Percentiles rank a stretch among this genome's conserved stretches.
Conservation (phyloP, 2,329 filamentous ascomycete genomes). For the Clarireedia monteithiana region DNA sequence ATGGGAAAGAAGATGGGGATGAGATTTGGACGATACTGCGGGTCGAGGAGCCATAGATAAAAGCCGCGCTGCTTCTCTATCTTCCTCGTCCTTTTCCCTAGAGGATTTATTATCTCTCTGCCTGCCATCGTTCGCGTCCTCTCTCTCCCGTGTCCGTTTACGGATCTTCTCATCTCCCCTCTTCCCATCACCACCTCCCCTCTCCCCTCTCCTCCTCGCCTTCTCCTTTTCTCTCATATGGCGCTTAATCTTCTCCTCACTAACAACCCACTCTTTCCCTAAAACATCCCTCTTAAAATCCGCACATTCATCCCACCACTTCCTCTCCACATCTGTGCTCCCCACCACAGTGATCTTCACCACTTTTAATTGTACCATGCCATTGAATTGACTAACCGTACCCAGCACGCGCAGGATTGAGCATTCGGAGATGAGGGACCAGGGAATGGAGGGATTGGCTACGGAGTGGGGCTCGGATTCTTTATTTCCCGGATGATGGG, state of each 20-base stretch:
- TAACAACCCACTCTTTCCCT: constrained; percentile 46
- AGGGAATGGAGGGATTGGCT: constrained; percentile 19
- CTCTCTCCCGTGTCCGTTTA: neutral
- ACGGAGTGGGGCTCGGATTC: constrained; percentile 49
- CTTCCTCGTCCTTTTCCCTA: neutral
- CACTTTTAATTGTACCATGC: constrained; percentile 44
- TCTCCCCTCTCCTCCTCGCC: constrained; percentile 22
- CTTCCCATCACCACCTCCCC: constrained; percentile 3
- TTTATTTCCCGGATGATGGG: neutral
- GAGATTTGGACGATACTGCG: neutral
- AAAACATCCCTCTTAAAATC: constrained; percentile 45
- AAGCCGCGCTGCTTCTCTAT: neutral
- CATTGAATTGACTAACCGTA: constrained; percentile 39
- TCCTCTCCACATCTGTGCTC: constrained; percentile 49
- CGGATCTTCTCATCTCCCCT: constrained; percentile 1
- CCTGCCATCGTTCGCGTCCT: neutral
- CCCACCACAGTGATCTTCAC: constrained; percentile 40
- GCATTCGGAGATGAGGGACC: constrained; percentile 40
- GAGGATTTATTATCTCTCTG: neutral
- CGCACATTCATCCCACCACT: constrained; percentile 48
- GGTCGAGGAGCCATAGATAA: neutral
- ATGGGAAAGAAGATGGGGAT: neutral
- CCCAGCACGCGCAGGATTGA: constrained; percentile 51
- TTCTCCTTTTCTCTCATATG: constrained; percentile 10
- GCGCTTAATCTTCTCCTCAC: constrained; percentile 31